Base-by-base conservation (phyloP, 257 asterid species). In the Fraxinus excelsior region DNA sequence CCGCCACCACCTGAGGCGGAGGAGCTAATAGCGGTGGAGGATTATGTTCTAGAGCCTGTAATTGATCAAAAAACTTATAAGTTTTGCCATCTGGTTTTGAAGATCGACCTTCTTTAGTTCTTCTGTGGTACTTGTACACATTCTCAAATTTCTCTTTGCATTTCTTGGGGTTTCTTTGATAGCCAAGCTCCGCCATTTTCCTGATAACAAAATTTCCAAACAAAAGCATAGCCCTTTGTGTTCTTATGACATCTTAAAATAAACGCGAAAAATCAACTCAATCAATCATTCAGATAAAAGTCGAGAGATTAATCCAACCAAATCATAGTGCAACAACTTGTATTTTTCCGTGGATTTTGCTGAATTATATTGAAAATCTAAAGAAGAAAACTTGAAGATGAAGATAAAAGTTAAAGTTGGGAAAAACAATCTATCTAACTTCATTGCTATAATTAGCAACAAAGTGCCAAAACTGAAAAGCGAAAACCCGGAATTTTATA, bases 81-180 rank as follows among this genome's bases (percentile, higher is more conserved):
- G 85, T 88, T 72, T 93, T 95, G 56, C 93, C 96, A 72, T 90
- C 93, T 3, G 97, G 80, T 71, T 93, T 94, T 0, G 98, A 84
- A 25, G 95, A 86, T 0, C 98, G 93, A 42, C 97, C 93, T 19
- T 90, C 97, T 83, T 88, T 93, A 16, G 98, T 96, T 70, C 98
- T 79, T 84, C 86, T 93, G 88, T 96, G 97, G 79, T 96, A 96
- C 79, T 96, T 96, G 86, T 79, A 91, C 5, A 96, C 93, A 76
- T 96, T 93, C 86, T 96, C 99, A 56, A 93, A 96, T 80, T 96
- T 96, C 88, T 96, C 99, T 72, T 93, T 93, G 82, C 99, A 96
- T 80, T 96, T 96, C 91, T 96, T 96, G 1, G 91, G 80, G 80
- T 86, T 93, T 58, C 98, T 83, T 53, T 90, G 93, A 75, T 77